phyloP scores from a whole-genome alignment of 768 basidiomycete genomes.

The Pleurotus pulmonarius region DNA sequence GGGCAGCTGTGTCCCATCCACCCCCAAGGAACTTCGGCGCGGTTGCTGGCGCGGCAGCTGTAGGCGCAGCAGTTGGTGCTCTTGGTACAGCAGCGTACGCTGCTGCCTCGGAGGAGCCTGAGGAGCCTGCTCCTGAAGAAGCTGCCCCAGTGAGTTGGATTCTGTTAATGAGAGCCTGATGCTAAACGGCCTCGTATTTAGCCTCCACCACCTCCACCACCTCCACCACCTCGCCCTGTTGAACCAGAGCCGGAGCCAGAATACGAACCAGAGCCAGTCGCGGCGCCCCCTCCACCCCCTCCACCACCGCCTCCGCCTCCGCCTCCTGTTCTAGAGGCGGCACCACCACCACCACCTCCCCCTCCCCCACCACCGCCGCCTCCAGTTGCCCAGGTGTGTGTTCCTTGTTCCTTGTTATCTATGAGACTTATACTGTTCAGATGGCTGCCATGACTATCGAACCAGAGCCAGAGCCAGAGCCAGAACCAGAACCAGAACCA shows the following conservation, averaged over 20 bases:
- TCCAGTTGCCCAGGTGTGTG: constrained; percentile 32
- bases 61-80: constrained; percentile 32
- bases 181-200: background rate
- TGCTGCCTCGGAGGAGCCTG: constrained; percentile 29
- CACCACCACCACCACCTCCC: constrained; percentile 34
- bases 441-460: constrained; percentile 32
- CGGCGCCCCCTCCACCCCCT: constrained; percentile 34
- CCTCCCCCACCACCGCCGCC: constrained; percentile 39
- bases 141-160: background rate
- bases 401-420: background rate
- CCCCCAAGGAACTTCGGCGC: constrained; percentile 43
- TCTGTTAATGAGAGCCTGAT: background rate
- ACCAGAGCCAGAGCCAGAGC: constrained; percentile 34
- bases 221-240: constrained; percentile 22
- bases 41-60: constrained; percentile 23
- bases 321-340: constrained; percentile 22
- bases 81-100: constrained; percentile 29
- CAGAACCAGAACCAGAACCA: constrained; percentile 16
- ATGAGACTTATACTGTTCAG: constrained; percentile 10
- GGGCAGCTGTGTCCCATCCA: constrained; percentile 32
- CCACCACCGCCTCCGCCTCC: constrained; percentile 23
- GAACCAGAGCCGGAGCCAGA: constrained; percentile 27
- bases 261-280: constrained; percentile 24
- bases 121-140: constrained; percentile 1
- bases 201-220: constrained; percentile 38